phyloP scores from a whole-genome alignment of 805 yeast genomes.

The Lipomyces spencermartinsiae region DNA sequence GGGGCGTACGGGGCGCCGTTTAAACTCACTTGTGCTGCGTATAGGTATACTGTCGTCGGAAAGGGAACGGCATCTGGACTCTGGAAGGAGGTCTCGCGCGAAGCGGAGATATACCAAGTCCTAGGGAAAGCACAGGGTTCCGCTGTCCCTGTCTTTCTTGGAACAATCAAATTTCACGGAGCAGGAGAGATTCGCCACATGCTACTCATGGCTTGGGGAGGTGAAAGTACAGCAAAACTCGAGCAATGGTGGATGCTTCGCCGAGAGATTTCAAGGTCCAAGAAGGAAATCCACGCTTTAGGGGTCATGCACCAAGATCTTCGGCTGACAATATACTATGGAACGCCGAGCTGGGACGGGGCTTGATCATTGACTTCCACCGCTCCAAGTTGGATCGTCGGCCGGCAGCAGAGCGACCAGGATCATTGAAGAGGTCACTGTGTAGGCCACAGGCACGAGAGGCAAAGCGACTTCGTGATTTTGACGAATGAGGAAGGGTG shows the following conservation, averaged over 20 bases:
- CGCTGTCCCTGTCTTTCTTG: slow-evolving; percentile 4
- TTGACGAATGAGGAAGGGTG: too few species aligned
- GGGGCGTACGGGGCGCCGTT: background rate
- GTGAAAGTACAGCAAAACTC: background rate
- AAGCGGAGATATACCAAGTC: background rate
- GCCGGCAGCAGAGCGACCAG: too few species aligned
- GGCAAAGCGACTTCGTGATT: too few species aligned
- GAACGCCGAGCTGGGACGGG: background rate
- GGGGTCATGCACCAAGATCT: too few species aligned
- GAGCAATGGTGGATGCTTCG: background rate
- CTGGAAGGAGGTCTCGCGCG: slow-evolving; percentile 4
- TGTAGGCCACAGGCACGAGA: too few species aligned
- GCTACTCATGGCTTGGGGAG: slow-evolving; percentile 5
- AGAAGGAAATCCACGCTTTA: too few species aligned
- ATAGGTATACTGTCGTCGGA: slow-evolving; percentile 1
- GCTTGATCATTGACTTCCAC: background rate
- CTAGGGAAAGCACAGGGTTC: background rate
- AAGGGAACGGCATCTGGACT: background rate
- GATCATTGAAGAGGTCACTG: too few species aligned
- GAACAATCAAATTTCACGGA: background rate
- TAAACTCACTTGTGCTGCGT: background rate
- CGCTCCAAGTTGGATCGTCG: background rate
- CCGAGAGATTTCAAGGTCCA: background rate
- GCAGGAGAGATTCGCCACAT: slow-evolving; percentile 4
- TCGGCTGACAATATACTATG: background rate